These are phyloP conservation scores for Penicillium manginii DNA, from an alignment of 495 filamentous ascomycete genomes.

Conservation along the genomic window DNA sequence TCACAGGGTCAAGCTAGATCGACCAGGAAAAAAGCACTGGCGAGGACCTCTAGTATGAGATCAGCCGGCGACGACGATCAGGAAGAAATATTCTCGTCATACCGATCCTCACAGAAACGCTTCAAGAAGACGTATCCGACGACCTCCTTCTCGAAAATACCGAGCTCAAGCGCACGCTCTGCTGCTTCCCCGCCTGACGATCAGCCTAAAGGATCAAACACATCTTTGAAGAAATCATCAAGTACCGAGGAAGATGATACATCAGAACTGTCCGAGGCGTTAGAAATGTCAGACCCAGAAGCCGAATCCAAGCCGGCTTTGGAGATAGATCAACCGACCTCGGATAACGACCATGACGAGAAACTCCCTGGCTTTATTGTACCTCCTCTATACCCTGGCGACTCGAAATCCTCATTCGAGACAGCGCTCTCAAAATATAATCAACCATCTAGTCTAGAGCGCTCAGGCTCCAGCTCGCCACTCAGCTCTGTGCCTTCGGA, in stretches of 20 bases:
- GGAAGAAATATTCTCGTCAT: constrained; percentile 20
- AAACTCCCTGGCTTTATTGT: constrained; percentile 25
- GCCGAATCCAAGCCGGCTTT: constrained; percentile 33
- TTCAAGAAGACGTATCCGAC: constrained; percentile 26
- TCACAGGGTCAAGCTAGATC: constrained; percentile 10
- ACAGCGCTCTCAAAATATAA: constrained; percentile 14
- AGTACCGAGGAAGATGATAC: background rate
- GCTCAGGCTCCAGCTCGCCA: constrained; percentile 8
- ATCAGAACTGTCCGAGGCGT: background rate
- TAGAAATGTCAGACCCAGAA: constrained; percentile 16
- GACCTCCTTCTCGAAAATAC: constrained; percentile 10
- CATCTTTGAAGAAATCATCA: background rate
- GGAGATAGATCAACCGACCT: constrained; percentile 26
- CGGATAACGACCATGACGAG: constrained; percentile 16
- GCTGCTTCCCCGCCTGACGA: constrained; percentile 20
- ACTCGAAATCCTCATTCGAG: constrained; percentile 31
- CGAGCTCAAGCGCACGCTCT: constrained; percentile 22
- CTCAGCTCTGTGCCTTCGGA: constrained; percentile 18
- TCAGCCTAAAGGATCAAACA: constrained; percentile 6
- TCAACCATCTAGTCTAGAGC: constrained; percentile 6
- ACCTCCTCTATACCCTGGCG: constrained; percentile 24
- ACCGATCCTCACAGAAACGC: constrained; percentile 28
- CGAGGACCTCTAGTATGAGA: constrained; percentile 10
- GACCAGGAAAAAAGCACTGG: constrained; percentile 2
- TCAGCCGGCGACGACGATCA: constrained; percentile 19